phyloP scores from a whole-genome alignment of 208 protist species.

The Perkinsela sp. region DNA sequence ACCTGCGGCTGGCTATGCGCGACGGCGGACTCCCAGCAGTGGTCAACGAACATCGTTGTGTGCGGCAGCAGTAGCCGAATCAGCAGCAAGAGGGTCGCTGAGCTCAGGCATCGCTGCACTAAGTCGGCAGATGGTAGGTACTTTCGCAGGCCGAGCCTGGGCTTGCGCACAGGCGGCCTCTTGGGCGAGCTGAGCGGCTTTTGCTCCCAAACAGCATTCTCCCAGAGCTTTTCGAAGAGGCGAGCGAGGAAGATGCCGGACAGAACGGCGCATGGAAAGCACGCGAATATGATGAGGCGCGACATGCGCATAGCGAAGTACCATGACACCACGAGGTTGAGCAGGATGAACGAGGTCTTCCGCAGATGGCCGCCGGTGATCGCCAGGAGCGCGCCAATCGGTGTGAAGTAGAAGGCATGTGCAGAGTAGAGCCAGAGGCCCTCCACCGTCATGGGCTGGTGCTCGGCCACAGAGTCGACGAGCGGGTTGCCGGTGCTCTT shows the following conservation, averaged over 20 bases:
- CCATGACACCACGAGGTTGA: slow-evolving; percentile 11
- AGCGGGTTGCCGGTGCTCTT: slow-evolving; percentile 37
- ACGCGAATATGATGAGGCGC: slow-evolving; percentile 21
- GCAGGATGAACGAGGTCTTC: slow-evolving; percentile 12
- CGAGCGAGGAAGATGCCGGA: slow-evolving; percentile 10
- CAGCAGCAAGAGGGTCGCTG: too few species aligned
- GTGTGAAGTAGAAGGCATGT: slow-evolving; percentile 7
- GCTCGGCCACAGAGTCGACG: slow-evolving; percentile 43
- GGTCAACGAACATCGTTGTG: neutral
- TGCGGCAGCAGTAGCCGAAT: too few species aligned
- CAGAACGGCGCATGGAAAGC: slow-evolving; percentile 9
- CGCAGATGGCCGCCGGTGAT: neutral
- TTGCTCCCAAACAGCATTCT: neutral
- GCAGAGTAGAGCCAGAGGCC: slow-evolving; percentile 10
- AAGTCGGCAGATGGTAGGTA: neutral
- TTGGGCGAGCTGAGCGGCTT: neutral
- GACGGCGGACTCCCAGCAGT: neutral
- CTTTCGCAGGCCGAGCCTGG: neutral
- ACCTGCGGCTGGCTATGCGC: neutral
- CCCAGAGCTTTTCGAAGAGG: slow-evolving; percentile 6
- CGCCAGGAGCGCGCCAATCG: slow-evolving; percentile 6
- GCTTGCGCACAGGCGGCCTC: neutral
- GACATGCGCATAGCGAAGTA: slow-evolving; percentile 30
- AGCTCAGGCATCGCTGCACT: neutral
- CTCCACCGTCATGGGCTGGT: slow-evolving; percentile 8